Conservation (phyloP, 2,329 filamentous ascomycete genomes). For the Exophiala sp. region DNA sequence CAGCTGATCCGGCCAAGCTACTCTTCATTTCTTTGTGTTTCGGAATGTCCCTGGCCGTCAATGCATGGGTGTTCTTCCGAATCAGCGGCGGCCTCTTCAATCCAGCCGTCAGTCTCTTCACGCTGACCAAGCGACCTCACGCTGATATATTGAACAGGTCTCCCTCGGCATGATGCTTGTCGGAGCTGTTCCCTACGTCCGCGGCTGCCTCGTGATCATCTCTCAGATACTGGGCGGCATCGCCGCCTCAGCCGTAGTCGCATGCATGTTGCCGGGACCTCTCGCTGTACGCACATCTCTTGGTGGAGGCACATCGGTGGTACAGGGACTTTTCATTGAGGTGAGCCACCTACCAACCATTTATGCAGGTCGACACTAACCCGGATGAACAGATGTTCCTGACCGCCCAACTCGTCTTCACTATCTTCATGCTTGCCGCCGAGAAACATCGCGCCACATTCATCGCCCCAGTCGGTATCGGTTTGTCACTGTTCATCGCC, state of each 20-base stretch:
- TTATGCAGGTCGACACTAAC: conserved; percentile 26
- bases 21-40: conserved; percentile 43
- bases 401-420: conserved; percentile 60
- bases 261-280: conserved; percentile 55
- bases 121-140: conserved; percentile 41
- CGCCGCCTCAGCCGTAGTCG: conserved; percentile 56
- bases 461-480: conserved; percentile 68
- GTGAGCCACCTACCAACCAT: conserved; percentile 32
- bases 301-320: conserved; percentile 47
- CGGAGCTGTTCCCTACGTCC: conserved; percentile 38
- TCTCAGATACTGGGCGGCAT: conserved; percentile 46
- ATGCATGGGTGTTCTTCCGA: conserved; percentile 54
- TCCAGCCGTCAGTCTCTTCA: conserved; percentile 37
- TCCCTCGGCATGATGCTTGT: conserved; percentile 1
- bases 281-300: conserved; percentile 56
- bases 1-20: conserved; percentile 25
- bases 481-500: conserved; percentile 63
- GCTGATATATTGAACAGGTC: conserved; percentile 52
- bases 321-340: conserved; percentile 63
- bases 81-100: conserved; percentile 51
- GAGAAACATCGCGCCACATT: conserved; percentile 71
- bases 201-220: conserved; percentile 51
- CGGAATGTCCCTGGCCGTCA: conserved; percentile 47
- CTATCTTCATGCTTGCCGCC: conserved; percentile 65
- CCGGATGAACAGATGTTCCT: conserved; percentile 53